A percentile compares a stretch with the other conserved stretches of the same genome.
Conservation (phyloP, 371 early-diverging fungal genomes). For the Mucor saturninus region DNA sequence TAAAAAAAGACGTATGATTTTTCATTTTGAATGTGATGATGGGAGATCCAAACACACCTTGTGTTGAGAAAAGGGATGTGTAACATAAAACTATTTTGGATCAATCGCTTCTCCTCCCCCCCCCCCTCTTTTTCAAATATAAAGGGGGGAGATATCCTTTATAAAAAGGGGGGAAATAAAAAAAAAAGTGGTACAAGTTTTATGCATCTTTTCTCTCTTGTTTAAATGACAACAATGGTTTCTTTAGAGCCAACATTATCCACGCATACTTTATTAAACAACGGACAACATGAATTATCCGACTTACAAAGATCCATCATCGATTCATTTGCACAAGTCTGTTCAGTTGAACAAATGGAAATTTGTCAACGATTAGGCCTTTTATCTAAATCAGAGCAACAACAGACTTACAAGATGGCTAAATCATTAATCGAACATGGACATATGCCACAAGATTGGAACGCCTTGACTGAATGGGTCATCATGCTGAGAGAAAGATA, state of each 20-base stretch:
- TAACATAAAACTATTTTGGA: no score
- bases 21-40: no score
- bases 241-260: background rate
- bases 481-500: slow-evolving; percentile 33
- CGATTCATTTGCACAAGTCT: slow-evolving; percentile 30
- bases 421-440: slow-evolving; percentile 25
- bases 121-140: background rate
- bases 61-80: no score
- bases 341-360: slow-evolving; percentile 37
- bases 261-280: background rate
- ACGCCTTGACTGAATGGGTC: slow-evolving; percentile 30
- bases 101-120: no score
- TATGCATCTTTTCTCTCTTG: background rate
- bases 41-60: no score
- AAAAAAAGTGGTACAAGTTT: slow-evolving; percentile 1
- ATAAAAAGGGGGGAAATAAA: background rate
- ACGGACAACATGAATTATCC: background rate
- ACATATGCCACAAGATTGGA: slow-evolving; percentile 28
- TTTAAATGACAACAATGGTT: background rate
- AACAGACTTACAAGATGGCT: slow-evolving; percentile 28
- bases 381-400: slow-evolving; percentile 31
- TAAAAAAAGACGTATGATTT: no score
- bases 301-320: slow-evolving; percentile 20
- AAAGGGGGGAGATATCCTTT: background rate
- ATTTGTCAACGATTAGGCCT: slow-evolving; percentile 27